Percentiles rank a stretch among this genome's conserved stretches.
phyloP scores from a whole-genome alignment of 257 asterid species.

The Haberlea rhodopensis region DNA sequence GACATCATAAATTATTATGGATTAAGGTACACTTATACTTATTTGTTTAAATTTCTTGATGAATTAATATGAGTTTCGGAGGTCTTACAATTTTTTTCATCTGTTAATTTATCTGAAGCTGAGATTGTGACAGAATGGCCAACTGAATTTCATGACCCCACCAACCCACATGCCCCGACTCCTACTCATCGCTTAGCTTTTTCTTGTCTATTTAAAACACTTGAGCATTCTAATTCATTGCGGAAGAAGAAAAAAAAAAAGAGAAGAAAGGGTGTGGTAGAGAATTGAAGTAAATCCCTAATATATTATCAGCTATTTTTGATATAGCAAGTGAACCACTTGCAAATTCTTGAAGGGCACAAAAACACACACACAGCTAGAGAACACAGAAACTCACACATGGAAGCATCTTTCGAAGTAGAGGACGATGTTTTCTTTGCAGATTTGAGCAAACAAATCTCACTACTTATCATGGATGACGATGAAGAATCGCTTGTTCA shows the following conservation, averaged over 20 bases:
- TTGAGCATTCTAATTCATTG: constrained; percentile 29
- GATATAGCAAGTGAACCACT: background rate
- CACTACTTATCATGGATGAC: constrained; percentile 86
- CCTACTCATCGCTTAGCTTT: constrained; percentile 35
- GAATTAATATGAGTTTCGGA: too few species aligned
- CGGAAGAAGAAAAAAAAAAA: too few species aligned
- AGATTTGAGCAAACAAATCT: constrained; percentile 78
- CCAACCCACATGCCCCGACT: constrained; percentile 57
- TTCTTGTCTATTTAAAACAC: constrained; percentile 41
- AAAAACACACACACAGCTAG: too few species aligned
- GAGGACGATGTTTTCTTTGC: constrained; percentile 86
- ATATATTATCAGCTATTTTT: background rate
- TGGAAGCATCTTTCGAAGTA: constrained; percentile 59
- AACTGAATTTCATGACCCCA: constrained; percentile 49
- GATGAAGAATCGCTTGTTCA: constrained; percentile 42
- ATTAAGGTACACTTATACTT: too few species aligned
- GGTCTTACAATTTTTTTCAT: too few species aligned
- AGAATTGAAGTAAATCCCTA: background rate
- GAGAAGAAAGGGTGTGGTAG: background rate
- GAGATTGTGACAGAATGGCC: constrained; percentile 59
- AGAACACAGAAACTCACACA: background rate
- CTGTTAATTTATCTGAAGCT: too few species aligned
- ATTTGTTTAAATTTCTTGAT: too few species aligned
- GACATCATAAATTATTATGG: too few species aligned
- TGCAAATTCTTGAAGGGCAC: background rate